These are phyloP conservation scores for Capillidium rhysosporum DNA, from an alignment of 371 early-diverging fungal species.

Conservation along the genomic window DNA sequence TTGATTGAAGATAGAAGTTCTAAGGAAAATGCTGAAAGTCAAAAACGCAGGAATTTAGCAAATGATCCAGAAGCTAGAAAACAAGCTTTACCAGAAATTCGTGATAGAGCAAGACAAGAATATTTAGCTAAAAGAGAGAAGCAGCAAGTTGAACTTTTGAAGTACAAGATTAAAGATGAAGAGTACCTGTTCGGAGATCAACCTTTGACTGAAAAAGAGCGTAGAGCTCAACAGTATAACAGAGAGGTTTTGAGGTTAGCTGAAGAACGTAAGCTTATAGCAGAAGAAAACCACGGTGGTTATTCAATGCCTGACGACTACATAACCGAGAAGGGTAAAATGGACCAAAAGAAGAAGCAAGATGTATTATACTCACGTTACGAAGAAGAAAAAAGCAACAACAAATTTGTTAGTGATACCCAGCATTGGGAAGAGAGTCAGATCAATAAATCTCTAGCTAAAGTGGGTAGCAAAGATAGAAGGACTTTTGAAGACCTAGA, in stretches of 20 bases:
- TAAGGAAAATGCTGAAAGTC: constrained; percentile 43
- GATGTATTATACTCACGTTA: constrained; percentile 72
- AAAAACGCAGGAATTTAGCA: constrained; percentile 51
- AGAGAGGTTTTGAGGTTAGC: constrained; percentile 62
- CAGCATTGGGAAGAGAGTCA: constrained; percentile 86
- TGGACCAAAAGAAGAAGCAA: constrained; percentile 81
- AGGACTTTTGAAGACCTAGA: constrained; percentile 15
- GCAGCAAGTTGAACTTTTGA: constrained; percentile 51
- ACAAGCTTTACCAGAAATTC: constrained; percentile 41
- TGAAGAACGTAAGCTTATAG: constrained; percentile 59
- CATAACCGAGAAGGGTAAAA: constrained; percentile 68
- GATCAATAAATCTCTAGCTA: constrained; percentile 37
- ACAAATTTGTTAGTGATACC: constrained; percentile 70
- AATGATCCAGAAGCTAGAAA: constrained; percentile 51
- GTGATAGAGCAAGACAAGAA: constrained; percentile 70
- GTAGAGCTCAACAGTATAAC: constrained; percentile 51
- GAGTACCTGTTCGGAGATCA: constrained; percentile 57
- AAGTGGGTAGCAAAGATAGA: constrained; percentile 16
- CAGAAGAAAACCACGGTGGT: constrained; percentile 51
- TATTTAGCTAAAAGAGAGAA: constrained; percentile 78
- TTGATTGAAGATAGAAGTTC: constrained; percentile 63
- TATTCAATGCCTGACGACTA: constrained; percentile 87
- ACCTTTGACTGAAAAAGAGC: constrained; percentile 58
- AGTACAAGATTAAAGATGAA: constrained; percentile 69
- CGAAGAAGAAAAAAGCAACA: constrained; percentile 43